Base-by-base conservation (phyloP, 768 basidiomycete genomes). In the Boletus huronensis region DNA sequence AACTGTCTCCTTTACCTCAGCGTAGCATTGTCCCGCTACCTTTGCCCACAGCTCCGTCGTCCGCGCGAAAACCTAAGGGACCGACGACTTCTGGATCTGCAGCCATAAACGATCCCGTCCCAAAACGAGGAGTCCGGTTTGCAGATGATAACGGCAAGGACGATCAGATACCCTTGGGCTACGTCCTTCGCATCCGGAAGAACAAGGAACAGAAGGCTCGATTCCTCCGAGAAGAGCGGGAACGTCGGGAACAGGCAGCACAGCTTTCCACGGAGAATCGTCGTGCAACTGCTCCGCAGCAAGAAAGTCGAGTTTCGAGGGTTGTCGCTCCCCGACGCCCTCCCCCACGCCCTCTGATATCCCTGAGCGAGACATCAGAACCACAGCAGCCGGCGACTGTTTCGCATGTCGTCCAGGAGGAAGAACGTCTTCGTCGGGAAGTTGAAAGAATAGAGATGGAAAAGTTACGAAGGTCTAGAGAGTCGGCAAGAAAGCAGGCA, bases 101-200 rank as follows among this genome's bases (percentile, higher is more conserved):
- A 34, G 26, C 17, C 32, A 35, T 35, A 14, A 59, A 38, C 41
- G 61, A 58, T 39, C 44, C 57, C n/a, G 29, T 51, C 52, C 62
- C 62, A 28, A 71, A 66, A 64, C 79, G 83, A 36, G 82, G 83
- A 10, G 86, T 87, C 9, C 79, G 84, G 41, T 87, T 87, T 56
- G 82, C 77, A 29, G 83, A 85, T 59, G 80, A 82, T 61, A 80
- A 81, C 63, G 68, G 66, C 55, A 83, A 81, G 55, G 86, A 88
- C 39, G 87, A 90, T 66, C 75, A 75, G 48, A 75, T 87, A 58
- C 89, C 89, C 3, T 72, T 89, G 38, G 82, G 80, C 17, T 81
- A 90, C 64, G 79, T 84, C n/a, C 72, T 88, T 64, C 84, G 85
- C 50, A 79, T 80, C 68, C 85, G 83, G 74, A 85, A 84, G 75